phyloP scores from a whole-genome alignment of 2,329 filamentous ascomycete species.

The Pseudopithomyces maydicus region DNA sequence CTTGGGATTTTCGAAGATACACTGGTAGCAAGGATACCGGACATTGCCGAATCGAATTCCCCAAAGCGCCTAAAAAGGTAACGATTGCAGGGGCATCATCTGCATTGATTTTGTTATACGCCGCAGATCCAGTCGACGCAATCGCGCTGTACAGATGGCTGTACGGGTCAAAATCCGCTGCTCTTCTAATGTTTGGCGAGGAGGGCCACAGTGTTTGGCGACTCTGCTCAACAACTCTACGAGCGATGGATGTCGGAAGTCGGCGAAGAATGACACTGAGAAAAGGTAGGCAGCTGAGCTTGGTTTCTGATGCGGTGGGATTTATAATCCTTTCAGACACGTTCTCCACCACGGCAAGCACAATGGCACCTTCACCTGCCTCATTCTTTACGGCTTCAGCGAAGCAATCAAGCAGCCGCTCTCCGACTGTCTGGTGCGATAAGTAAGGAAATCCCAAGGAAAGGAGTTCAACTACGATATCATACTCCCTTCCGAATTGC shows the following conservation, averaged over 20 bases:
- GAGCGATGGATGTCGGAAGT: slow-evolving; percentile 51
- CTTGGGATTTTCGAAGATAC: slow-evolving; percentile 65
- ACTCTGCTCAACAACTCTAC: slow-evolving; percentile 62
- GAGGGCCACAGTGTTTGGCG: slow-evolving; percentile 71
- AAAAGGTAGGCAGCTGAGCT: slow-evolving; percentile 24
- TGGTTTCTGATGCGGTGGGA: slow-evolving; percentile 22
- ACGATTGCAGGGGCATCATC: slow-evolving; percentile 48
- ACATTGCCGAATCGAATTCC: slow-evolving; percentile 46
- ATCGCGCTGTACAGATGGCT: slow-evolving; percentile 68
- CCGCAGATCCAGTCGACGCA: slow-evolving; percentile 56
- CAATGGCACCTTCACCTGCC: slow-evolving; percentile 69
- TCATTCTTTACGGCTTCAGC: slow-evolving; percentile 62
- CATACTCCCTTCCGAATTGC: slow-evolving; percentile 70
- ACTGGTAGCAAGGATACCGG: slow-evolving; percentile 57
- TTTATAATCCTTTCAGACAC: slow-evolving; percentile 57
- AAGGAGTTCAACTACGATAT: slow-evolving; percentile 70
- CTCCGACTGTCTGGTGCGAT: slow-evolving; percentile 20
- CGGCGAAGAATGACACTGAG: slow-evolving; percentile 43
- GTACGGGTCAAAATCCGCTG: slow-evolving; percentile 61
- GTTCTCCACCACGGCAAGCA: slow-evolving; percentile 72
- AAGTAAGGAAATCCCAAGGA: slow-evolving; percentile 59
- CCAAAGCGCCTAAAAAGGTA: slow-evolving; percentile 60
- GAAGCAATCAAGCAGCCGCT: slow-evolving; percentile 61
- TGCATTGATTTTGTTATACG: slow-evolving; percentile 57
- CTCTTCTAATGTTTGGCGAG: slow-evolving; percentile 39